Percentiles rank a stretch among this genome's conserved stretches.
Conservation (phyloP, 2,329 filamentous ascomycete genomes). For the Graphiopsis chlorocephala region DNA sequence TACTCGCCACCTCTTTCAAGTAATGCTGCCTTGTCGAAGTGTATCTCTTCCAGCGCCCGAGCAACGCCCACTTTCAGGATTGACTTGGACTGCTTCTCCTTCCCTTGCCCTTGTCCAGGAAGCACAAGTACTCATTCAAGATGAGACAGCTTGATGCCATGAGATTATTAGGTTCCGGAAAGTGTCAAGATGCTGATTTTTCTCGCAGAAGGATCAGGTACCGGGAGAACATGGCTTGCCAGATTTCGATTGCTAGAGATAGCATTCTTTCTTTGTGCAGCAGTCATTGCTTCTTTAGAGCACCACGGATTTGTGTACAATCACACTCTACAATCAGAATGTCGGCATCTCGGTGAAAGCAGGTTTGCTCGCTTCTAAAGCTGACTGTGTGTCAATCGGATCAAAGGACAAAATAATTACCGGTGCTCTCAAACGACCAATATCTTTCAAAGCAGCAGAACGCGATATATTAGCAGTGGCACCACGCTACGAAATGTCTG, state of each 20-base stretch:
- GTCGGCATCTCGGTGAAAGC: neutral
- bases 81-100: conserved; percentile 33
- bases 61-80: conserved; percentile 50
- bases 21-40: conserved; percentile 49
- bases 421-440: no score
- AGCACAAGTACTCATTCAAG: conserved; percentile 52
- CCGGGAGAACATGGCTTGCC: neutral
- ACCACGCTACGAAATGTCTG: neutral
- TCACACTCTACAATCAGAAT: neutral
- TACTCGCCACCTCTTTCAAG: conserved; percentile 48
- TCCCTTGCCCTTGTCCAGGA: conserved; percentile 45
- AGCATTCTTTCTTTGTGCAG: neutral
- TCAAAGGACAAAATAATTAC: neutral
- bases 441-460: no score
- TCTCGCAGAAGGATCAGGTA: conserved; percentile 41
- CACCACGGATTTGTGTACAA: neutral
- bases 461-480: neutral
- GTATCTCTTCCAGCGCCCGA: conserved; percentile 44
- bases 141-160: conserved; percentile 55
- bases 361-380: neutral
- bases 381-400: neutral
- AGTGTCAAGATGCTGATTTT: conserved; percentile 41
- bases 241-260: neutral
- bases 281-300: neutral
- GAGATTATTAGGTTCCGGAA: conserved; percentile 51